Conservation (phyloP, 2,329 filamentous ascomycete species). For the Trichophyton schoenleinii region DNA sequence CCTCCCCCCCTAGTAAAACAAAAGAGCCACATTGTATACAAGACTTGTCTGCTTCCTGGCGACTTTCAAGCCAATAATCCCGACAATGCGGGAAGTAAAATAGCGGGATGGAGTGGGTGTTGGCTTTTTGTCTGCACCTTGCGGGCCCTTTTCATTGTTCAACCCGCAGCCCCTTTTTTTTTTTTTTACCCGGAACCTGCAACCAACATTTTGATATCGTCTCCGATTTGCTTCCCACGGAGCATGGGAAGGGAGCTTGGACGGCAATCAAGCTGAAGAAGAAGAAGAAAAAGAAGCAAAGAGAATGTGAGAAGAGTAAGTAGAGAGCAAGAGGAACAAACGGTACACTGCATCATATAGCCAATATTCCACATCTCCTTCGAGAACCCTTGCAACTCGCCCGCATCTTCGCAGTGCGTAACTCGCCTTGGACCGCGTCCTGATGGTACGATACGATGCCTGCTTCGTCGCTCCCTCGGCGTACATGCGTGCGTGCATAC, state of each 20-base stretch:
- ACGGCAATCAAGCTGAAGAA: background rate
- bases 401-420: background rate
- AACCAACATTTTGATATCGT: background rate
- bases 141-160: background rate
- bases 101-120: background rate
- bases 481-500: no score
- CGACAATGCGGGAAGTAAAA: background rate
- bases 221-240: background rate
- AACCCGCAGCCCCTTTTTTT: no score
- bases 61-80: background rate
- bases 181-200: background rate
- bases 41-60: background rate
- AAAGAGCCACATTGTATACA: no score
- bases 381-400: background rate
- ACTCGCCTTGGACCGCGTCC: background rate
- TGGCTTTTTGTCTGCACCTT: background rate
- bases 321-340: no score
- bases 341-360: no score
- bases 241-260: constrained; percentile 1
- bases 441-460: background rate
- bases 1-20: no score
- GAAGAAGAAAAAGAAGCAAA: background rate
- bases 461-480: background rate
- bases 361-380: background rate
- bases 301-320: no score